phyloP scores from a whole-genome alignment of 2,329 filamentous ascomycete species.

The Fusarium cyanostomum region DNA sequence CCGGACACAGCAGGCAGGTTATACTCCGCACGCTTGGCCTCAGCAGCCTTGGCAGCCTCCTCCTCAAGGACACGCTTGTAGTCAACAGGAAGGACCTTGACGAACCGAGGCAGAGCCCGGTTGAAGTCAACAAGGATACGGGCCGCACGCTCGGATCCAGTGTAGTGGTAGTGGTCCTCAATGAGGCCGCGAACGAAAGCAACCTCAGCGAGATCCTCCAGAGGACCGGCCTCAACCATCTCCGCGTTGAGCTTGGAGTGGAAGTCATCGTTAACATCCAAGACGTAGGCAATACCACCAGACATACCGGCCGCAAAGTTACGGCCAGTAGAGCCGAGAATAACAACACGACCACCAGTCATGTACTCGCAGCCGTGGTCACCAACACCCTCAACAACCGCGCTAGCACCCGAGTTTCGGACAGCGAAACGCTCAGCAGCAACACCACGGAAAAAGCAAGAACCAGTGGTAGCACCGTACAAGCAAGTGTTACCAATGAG shows the following conservation, averaged over 20 bases:
- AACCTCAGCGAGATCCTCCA: constrained; percentile 89
- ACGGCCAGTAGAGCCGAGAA: constrained; percentile 88
- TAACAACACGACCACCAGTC: constrained; percentile 91
- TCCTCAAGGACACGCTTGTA: constrained; percentile 94
- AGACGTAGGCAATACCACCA: constrained; percentile 93
- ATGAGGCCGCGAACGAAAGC: constrained; percentile 90
- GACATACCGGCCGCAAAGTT: constrained; percentile 99
- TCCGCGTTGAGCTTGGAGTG: constrained; percentile 93
- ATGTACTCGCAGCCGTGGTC: constrained; percentile 99
- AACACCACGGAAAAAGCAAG: constrained; percentile 95
- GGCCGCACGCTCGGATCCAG: constrained; percentile 91
- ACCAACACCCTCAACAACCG: constrained; percentile 95
- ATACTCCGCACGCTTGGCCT: constrained; percentile 85
- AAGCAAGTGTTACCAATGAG: constrained; percentile 94
- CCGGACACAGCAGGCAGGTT: constrained; percentile 80
- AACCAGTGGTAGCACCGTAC: constrained; percentile 91
- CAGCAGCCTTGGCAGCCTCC: constrained; percentile 84
- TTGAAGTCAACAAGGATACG: constrained; percentile 96
- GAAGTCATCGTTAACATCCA: constrained; percentile 91
- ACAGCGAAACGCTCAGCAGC: constrained; percentile 97
- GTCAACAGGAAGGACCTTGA: constrained; percentile 93
- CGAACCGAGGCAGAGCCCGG: constrained; percentile 85
- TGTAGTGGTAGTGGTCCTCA: constrained; percentile 98
- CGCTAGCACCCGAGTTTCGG: constrained; percentile 93
- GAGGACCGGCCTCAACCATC: constrained; percentile 89